Base-by-base conservation (phyloP, 768 basidiomycete genomes). In the Termitomyces sp. region DNA sequence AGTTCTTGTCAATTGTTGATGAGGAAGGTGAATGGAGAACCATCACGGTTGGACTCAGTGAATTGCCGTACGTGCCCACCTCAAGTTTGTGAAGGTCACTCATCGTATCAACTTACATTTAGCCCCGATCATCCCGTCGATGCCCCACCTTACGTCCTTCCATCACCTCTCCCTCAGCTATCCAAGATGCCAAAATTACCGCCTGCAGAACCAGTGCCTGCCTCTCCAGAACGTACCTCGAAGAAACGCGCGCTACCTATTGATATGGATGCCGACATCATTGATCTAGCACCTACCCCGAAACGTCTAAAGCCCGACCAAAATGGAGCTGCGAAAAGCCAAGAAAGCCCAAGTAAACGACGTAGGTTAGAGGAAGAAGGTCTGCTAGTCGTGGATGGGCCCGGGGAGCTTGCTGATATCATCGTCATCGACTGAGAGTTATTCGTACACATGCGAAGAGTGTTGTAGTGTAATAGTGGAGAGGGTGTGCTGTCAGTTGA, bases 1-100 rank as follows among this genome's bases (percentile, higher is more conserved):
- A 87, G 72, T 96, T 97, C 73, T 66, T 98, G 65, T 84, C 85
- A 5, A 87, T 98, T 35, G 86, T 86, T 4, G 94, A 98, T 68
- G 94, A 97, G 64, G 91, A 95, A 31, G 89, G 82, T 5, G 85
- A 84, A 56, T 79, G 76, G 70, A 83, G 78, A 10, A 91, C 87
- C 1, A 80, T 96, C 30, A 78, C 84, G 7, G 76, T 95, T 17
- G 88, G 81, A 0, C 65, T 96, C 42, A 81, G 84, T 49, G 70
- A 73, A 26, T 75, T 91, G 54, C 86, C 91, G 91, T 93, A 64
- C 68, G 91, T 83, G 74, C 75, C 11, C 48, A 19, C 10, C 30
- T 37, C 47, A 38, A 38, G n/a, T 6, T 46, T 63, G 35, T 21
- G 15, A 11, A n/a, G n/a, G 35, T 53, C 35, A 52, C 53, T 28